Percentiles rank a stretch among this genome's conserved stretches.
These are phyloP conservation scores for Pythium pyrilobum DNA, from an alignment of 352 stramenopile species.

Conservation along the genomic window DNA sequence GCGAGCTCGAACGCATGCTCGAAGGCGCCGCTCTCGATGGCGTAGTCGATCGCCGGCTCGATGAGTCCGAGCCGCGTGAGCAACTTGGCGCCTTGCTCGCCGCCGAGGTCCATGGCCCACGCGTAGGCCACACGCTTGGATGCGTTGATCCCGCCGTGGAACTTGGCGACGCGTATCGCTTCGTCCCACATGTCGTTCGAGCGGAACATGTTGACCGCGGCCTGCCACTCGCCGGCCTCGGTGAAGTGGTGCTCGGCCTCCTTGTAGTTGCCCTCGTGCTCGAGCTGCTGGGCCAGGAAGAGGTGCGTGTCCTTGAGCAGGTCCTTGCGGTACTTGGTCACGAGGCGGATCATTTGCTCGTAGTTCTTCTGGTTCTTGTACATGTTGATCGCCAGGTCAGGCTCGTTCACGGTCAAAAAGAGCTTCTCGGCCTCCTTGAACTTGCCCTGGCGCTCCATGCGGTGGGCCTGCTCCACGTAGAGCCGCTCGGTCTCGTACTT, in stretches of 20 bases:
- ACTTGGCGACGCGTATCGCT: constrained; percentile 92
- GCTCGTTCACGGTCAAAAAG: constrained; percentile 91
- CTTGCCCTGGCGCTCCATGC: constrained; percentile 87
- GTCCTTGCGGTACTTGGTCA: constrained; percentile 91
- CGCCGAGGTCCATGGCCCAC: constrained; percentile 89
- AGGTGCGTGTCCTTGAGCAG: constrained; percentile 92
- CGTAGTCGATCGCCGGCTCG: constrained; percentile 92
- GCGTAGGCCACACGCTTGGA: constrained; percentile 92
- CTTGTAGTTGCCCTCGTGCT: constrained; percentile 91
- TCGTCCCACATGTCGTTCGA: constrained; percentile 94
- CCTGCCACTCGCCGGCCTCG: constrained; percentile 88
- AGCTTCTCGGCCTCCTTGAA: constrained; percentile 93
- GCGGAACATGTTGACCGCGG: constrained; percentile 94
- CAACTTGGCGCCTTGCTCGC: constrained; percentile 87
- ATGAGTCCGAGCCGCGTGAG: constrained; percentile 90
- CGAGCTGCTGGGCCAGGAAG: constrained; percentile 90
- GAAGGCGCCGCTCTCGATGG: constrained; percentile 89
- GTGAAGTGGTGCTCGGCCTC: constrained; percentile 93
- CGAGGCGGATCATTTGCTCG: constrained; percentile 93
- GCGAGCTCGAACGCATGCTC: constrained; percentile 92
- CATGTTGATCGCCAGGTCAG: constrained; percentile 94
- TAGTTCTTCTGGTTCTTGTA: constrained; percentile 96
- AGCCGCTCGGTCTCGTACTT: constrained; percentile 89
- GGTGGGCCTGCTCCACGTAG: constrained; percentile 92
- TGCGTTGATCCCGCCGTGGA: constrained; percentile 87